These are phyloP conservation scores for Tolypocladium ovalisporum DNA, from an alignment of 2,329 filamentous ascomycete genomes.

Conservation along the genomic window DNA sequence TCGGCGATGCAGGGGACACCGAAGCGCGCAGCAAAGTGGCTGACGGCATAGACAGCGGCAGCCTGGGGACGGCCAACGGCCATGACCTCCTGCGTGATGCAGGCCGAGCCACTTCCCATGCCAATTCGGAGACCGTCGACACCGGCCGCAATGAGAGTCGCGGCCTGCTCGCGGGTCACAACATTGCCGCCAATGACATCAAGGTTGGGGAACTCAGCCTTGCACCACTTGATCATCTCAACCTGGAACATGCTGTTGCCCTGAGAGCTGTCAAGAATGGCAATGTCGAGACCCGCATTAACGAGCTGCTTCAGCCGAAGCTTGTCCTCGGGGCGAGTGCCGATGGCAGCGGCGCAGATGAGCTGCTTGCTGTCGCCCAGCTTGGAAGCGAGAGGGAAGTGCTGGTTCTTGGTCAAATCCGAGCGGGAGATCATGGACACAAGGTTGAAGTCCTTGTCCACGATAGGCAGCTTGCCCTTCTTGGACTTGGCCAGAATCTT, in stretches of 20 bases:
- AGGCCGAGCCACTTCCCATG: slow-evolving; percentile 96
- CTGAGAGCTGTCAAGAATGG: slow-evolving; percentile 91
- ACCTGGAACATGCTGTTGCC: slow-evolving; percentile 98
- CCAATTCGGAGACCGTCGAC: slow-evolving; percentile 95
- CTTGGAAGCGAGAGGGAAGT: slow-evolving; percentile 95
- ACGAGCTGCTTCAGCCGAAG: slow-evolving; percentile 74
- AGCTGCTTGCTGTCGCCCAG: slow-evolving; percentile 95
- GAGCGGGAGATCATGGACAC: slow-evolving; percentile 89
- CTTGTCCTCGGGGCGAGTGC: slow-evolving; percentile 91
- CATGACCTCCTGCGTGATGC: slow-evolving; percentile 99
- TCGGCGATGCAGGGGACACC: slow-evolving; percentile 97
- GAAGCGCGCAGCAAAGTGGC: slow-evolving; percentile 80
- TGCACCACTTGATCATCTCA: slow-evolving; percentile 96
- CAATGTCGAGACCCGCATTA: slow-evolving; percentile 89
- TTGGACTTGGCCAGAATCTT: slow-evolving; percentile 87
- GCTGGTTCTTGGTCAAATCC: slow-evolving; percentile 96
- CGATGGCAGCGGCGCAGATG: slow-evolving; percentile 88
- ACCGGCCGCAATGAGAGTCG: slow-evolving; percentile 81
- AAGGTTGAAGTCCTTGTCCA: slow-evolving; percentile 73
- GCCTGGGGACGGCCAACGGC: slow-evolving; percentile 95
- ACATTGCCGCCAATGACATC: slow-evolving; percentile 99
- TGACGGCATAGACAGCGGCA: slow-evolving; percentile 82
- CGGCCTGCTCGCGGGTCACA: slow-evolving; percentile 93
- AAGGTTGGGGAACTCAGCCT: slow-evolving; percentile 70
- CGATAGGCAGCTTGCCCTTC: slow-evolving; percentile 95